Base-by-base conservation (phyloP, 768 basidiomycete genomes). In the Auricularia sp. region DNA sequence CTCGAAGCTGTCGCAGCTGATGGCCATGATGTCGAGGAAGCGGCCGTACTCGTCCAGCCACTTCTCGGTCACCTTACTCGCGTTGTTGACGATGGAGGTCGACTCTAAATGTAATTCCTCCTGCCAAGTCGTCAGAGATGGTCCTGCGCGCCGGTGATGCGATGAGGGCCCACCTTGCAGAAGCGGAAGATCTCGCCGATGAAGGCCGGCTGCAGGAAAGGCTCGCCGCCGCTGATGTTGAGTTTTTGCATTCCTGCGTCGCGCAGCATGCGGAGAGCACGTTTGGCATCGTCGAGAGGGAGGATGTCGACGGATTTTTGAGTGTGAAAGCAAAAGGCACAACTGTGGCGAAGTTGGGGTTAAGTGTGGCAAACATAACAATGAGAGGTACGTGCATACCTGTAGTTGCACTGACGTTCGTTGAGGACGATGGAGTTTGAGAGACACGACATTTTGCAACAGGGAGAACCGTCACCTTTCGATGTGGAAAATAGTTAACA, bases 311-410 rank as follows among this genome's bases (percentile, higher is more conserved):
- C 63, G n/a, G 74, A 76, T 14, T 72, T 77, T 59, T 68, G 71
- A 0, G 78, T 80, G 44, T 79, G 78, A 58, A 80, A 79, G 66
- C 78, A 79, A 62, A 80, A 78, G 3, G 74, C 70, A 39, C 77
- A 78, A 6, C 56, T 59, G 56, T 13, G 56, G 21, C 24, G 33
- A 29, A 18, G 6, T 6, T 18, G 24, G 1, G 4, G 24, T 24
- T 59, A 6, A 33, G 18, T 59, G 34, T 29, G 56, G 13, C 16
- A 13, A 33, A 34, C 7, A 10, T 8, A 8, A 18, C 3, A 18
- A 7, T 4, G 56, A 24, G 6, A 24, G 56, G 24, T 29, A 10
- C 21, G 11, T 33, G 16, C 29, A 29, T 59, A 59, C 56, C 56
- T 59, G 56, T 59, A 59, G 34, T 59, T 59, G 56, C 56, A 59